Evolutionary conservation across 768 basidiomycete species (phyloP), one percentile per base, ranked within the genome.

Genomic region (Psilocybe cyanescens): DNA sequence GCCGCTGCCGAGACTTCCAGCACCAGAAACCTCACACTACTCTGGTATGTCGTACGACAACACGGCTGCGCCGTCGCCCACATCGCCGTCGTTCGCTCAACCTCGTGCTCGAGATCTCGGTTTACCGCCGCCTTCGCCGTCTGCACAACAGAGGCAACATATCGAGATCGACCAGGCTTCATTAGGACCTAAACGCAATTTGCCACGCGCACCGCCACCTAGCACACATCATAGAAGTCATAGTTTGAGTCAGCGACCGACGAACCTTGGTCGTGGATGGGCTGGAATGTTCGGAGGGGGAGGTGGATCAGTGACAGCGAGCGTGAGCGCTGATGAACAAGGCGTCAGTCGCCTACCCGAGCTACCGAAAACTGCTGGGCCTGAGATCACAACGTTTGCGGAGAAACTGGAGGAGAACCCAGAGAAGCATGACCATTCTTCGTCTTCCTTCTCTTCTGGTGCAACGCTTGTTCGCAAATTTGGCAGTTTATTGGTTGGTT

Each of bases 201-300:
- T 83, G 47, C 91, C 90, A 0, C 81, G 90, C 37, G 86, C 90
- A 1, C 92, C 93, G 2, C 86, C 90, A 7, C 89, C 88, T 3
- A 88, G 88, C 31, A 91, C 89, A 4, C 94, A 95, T 74, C 81
- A 89, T 55, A 80, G 92, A 57, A 94, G 91, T 62, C 93, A 94
- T 71, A 92, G 91, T 69, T 81, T 95, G 73, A 91, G 89, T 66
- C 90, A 93, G 70, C 76, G 91, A 17, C 92, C 91, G 49, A 78
- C 76, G 49, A 75, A 74, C 50, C 68, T 80, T 8, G 66, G 81
- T 17, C 79, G 85, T 47, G 83, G 85, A 2, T 85, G 87, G 84
- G 80, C 83, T 28, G 84, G 82, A 8, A 81, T 88, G 77, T 87
- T 90, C 71, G 86, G 88, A 3, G 73, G 75, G 53, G 74, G 58